A percentile compares a stretch with the other conserved stretches of the same genome.
phyloP scores from a whole-genome alignment of 2,329 filamentous ascomycete genomes.

The Cordyceps cicadae region DNA sequence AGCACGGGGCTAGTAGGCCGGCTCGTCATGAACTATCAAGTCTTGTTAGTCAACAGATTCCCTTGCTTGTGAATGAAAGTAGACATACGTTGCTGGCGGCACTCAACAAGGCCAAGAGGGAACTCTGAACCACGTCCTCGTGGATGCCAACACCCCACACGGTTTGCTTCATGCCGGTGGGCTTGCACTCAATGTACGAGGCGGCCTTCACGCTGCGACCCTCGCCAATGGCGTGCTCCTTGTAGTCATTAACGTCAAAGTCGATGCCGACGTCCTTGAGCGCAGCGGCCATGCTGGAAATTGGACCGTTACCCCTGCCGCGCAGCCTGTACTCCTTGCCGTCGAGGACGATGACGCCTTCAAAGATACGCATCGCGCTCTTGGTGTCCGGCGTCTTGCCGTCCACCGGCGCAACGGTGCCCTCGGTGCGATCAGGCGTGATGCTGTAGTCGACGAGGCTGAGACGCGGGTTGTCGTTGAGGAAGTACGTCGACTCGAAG shows the following conservation, averaged over 20 bases:
- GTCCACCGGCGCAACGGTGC: conserved; percentile 64
- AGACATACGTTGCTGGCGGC: conserved; percentile 75
- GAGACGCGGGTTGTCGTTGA: conserved; percentile 77
- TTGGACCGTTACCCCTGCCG: conserved; percentile 80
- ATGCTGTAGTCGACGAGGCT: conserved; percentile 87
- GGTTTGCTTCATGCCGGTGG: conserved; percentile 55
- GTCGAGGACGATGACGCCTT: conserved; percentile 76
- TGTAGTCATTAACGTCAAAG: conserved; percentile 88
- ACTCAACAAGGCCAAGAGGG: conserved; percentile 74
- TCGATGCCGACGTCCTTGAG: conserved; percentile 72
- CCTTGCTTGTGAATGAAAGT: not conserved
- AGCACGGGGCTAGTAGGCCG: conserved; percentile 1
- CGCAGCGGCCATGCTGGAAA: conserved; percentile 80
- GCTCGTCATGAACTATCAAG: conserved; percentile 1
- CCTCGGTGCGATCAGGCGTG: conserved; percentile 64
- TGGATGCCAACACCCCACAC: conserved; percentile 92
- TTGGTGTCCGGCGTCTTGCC: conserved; percentile 69
- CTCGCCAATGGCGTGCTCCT: conserved; percentile 84
- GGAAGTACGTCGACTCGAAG: conserved; percentile 84
- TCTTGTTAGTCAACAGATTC: not conserved
- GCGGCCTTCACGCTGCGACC: conserved; percentile 85
- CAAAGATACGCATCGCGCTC: conserved; percentile 73
- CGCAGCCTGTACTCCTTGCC: conserved; percentile 68
- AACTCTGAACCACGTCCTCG: conserved; percentile 85
- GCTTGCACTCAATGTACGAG: conserved; percentile 84